Evolutionary conservation across 2,329 filamentous ascomycete genomes (phyloP).

Genomic region (Claviceps sorghi): DNA sequence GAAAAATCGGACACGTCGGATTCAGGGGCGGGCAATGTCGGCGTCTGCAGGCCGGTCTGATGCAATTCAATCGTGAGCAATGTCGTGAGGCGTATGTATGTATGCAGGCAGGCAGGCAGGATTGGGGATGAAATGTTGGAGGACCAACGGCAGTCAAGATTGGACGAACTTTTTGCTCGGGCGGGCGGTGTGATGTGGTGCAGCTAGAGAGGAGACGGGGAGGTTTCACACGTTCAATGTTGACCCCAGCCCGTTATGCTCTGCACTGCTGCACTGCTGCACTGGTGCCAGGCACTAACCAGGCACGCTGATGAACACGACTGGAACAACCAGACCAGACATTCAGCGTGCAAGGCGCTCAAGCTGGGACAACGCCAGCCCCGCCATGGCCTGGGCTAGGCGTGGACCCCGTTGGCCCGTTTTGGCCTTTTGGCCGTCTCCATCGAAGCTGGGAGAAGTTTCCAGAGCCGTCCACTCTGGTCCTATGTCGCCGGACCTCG

Average conservation of each 20-base stretch:
- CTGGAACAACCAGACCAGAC: too few relatives aligned
- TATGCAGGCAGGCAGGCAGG: background rate
- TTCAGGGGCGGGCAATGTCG: background rate
- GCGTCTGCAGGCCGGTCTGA: background rate
- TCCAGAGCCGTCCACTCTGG: slow-evolving; percentile 7
- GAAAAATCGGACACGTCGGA: background rate
- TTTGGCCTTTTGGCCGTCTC: background rate
- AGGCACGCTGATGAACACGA: too few relatives aligned
- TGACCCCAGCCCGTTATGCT: too few relatives aligned
- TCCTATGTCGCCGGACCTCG: background rate
- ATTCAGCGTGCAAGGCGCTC: too few relatives aligned
- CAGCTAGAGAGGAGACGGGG: too few relatives aligned
- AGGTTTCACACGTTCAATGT: too few relatives aligned
- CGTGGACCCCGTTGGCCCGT: background rate
- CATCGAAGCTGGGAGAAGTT: slow-evolving; percentile 10
- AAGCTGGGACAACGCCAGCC: background rate
- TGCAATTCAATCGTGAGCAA: background rate
- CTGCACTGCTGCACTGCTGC: too few relatives aligned
- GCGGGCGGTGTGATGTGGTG: background rate
- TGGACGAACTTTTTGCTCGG: too few relatives aligned
- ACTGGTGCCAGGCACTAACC: too few relatives aligned
- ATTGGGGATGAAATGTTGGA: background rate
- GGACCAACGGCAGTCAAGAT: background rate
- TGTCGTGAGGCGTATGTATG: background rate
- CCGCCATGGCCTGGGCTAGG: background rate